These are phyloP conservation scores for Coniosporium apollinis DNA, from an alignment of 495 filamentous ascomycete genomes.

Conservation along the genomic window DNA sequence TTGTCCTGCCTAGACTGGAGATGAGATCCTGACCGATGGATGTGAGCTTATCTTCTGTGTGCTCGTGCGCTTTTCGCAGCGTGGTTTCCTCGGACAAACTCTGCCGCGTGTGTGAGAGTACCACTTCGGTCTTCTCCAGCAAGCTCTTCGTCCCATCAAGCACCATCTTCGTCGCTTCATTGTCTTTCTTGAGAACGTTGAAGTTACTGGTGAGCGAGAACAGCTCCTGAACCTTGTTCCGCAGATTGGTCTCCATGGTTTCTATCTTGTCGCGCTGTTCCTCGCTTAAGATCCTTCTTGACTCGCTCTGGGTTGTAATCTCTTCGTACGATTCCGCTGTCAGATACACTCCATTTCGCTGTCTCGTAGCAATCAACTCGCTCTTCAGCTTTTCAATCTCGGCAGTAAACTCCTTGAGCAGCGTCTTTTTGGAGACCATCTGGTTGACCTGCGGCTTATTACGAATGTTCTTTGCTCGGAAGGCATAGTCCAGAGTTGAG, in stretches of 20 bases:
- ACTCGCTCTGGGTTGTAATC: constrained; percentile 79
- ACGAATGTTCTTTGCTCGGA: constrained; percentile 92
- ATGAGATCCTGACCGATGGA: constrained; percentile 58
- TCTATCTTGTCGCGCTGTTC: constrained; percentile 87
- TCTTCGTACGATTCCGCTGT: constrained; percentile 72
- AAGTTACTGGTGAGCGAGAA: constrained; percentile 72
- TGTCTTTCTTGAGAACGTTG: constrained; percentile 69
- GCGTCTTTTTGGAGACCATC: constrained; percentile 74
- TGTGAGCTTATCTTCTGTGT: constrained; percentile 62
- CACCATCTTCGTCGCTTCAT: constrained; percentile 51
- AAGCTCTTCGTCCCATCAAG: constrained; percentile 65
- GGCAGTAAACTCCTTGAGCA: constrained; percentile 75
- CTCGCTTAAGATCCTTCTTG: constrained; percentile 75
- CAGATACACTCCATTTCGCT: constrained; percentile 89
- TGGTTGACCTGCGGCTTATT: constrained; percentile 96
- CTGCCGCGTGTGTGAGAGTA: constrained; percentile 56
- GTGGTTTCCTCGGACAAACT: constrained; percentile 63
- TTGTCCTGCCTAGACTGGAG: constrained; percentile 53
- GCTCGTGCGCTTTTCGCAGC: constrained; percentile 67
- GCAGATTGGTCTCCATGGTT: constrained; percentile 72
- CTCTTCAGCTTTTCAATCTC: constrained; percentile 90
- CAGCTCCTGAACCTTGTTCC: constrained; percentile 82
- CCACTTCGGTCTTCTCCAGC: constrained; percentile 72
- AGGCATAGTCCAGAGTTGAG: constrained; percentile 92
- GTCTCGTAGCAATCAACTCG: constrained; percentile 80